Evolutionary conservation across 345 rosid genomes (phyloP).

Genomic region (Moringa oleifera): DNA sequence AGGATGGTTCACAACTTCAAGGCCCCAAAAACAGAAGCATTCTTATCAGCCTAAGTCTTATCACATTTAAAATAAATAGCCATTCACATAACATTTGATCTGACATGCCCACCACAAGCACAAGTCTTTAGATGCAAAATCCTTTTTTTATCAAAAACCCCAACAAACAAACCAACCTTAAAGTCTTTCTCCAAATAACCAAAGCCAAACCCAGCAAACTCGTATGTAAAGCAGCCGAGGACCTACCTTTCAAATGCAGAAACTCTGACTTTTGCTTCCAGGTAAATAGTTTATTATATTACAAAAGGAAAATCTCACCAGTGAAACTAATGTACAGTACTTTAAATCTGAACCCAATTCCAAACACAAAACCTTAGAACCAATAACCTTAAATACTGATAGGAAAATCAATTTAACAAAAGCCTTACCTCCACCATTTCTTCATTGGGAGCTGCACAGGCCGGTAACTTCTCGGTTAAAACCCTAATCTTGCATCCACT

Average conservation of each 20-base stretch:
- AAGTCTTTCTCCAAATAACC: no score
- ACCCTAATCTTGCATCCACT: conserved; percentile 64
- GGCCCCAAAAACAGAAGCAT: background rate
- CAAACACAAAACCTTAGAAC: background rate
- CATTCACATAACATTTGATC: background rate
- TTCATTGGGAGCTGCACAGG: conserved; percentile 56
- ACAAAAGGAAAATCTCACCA: no score
- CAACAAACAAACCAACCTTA: background rate
- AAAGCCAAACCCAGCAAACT: no score
- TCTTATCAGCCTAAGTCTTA: background rate
- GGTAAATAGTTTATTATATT: no score
- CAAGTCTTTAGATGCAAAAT: background rate
- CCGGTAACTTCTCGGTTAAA: conserved; percentile 60
- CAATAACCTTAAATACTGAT: background rate
- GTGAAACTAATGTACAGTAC: background rate
- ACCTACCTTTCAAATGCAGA: no score
- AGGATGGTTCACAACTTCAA: background rate
- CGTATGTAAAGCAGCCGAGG: no score
- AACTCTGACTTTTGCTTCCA: no score
- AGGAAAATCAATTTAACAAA: background rate
- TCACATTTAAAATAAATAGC: background rate
- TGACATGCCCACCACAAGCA: background rate
- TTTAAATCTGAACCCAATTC: background rate
- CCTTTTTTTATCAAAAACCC: background rate
- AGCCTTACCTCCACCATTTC: conserved; percentile 71